Percentiles rank a stretch among this genome's conserved stretches.
phyloP scores from a whole-genome alignment of 495 filamentous ascomycete species.

The Letharia lupina region DNA sequence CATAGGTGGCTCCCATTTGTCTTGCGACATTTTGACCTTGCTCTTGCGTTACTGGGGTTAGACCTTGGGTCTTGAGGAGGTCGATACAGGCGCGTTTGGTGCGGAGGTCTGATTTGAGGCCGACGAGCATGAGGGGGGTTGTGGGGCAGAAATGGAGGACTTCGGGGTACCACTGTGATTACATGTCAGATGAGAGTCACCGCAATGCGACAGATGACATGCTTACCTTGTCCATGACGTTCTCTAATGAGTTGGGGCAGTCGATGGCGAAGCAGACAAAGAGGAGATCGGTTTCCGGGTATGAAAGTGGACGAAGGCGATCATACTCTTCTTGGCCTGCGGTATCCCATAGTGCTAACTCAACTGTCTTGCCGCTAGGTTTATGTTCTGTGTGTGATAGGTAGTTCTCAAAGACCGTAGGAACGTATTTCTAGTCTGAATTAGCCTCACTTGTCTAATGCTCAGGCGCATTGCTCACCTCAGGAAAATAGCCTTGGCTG shows the following conservation, averaged over 20 bases:
- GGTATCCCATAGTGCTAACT: slow-evolving; percentile 96
- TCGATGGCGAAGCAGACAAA: slow-evolving; percentile 99
- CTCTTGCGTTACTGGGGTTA: slow-evolving; percentile 85
- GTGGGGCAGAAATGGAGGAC: slow-evolving; percentile 98
- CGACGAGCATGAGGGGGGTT: slow-evolving; percentile 89
- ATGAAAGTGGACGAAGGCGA: slow-evolving; percentile 86
- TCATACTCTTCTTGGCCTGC: slow-evolving; percentile 99
- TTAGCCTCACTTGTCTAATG: slow-evolving; percentile 13
- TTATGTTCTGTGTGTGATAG: slow-evolving; percentile 90
- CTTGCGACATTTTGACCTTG: slow-evolving; percentile 80
- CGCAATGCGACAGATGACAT: background rate
- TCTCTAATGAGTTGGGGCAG: slow-evolving; percentile 94
- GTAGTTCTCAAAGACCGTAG: slow-evolving; percentile 99
- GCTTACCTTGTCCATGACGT: slow-evolving; percentile 94
- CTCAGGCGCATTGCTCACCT: slow-evolving; percentile 49
- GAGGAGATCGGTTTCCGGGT: slow-evolving; percentile 93
- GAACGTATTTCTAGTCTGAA: slow-evolving; percentile 84
- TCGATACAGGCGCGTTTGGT: slow-evolving; percentile 92
- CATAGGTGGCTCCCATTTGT: slow-evolving; percentile 89
- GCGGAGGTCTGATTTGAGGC: slow-evolving; percentile 93
- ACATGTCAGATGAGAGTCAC: slow-evolving; percentile 14
- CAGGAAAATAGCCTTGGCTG: slow-evolving; percentile 95
- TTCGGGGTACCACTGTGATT: slow-evolving; percentile 90
- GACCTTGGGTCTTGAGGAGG: slow-evolving; percentile 92
- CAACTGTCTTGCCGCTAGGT: slow-evolving; percentile 81